Evolutionary conservation across 306 rosid genomes (phyloP).

Genomic region (Gleditsia sinensis): DNA sequence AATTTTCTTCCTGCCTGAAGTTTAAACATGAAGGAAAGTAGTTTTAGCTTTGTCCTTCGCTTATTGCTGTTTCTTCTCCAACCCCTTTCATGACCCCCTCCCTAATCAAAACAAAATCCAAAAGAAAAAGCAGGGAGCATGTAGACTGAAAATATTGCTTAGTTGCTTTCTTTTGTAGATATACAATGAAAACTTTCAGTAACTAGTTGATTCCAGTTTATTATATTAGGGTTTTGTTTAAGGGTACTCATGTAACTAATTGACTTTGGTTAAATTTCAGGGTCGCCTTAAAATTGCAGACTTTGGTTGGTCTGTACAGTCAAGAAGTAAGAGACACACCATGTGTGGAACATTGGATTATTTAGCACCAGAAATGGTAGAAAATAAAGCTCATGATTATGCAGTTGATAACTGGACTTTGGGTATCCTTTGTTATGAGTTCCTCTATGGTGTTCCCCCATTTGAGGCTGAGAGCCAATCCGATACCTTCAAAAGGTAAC

Average conservation of each 20-base stretch:
- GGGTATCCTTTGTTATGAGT: slow-evolving; percentile 87
- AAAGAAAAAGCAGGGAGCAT: not conserved
- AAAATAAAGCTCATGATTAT: slow-evolving; percentile 79
- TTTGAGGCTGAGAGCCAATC: slow-evolving; percentile 87
- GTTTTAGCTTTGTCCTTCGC: not conserved
- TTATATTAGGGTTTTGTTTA: not conserved
- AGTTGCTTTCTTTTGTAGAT: not conserved
- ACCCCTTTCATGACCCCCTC: not conserved
- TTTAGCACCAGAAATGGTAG: slow-evolving; percentile 94
- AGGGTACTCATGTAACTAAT: slow-evolving; percentile 9
- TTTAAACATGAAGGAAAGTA: not conserved
- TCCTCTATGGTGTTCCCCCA: slow-evolving; percentile 85
- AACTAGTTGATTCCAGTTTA: not conserved
- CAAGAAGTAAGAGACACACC: slow-evolving; percentile 72
- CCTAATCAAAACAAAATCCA: not conserved
- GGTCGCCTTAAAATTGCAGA: slow-evolving; percentile 92
- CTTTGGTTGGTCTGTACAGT: slow-evolving; percentile 95
- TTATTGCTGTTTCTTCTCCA: not conserved
- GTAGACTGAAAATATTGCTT: not conserved
- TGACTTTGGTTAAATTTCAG: slow-evolving; percentile 40
- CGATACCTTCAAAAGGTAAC: slow-evolving; percentile 78
- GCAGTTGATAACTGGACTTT: slow-evolving; percentile 93
- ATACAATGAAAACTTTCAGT: not conserved
- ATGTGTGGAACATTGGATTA: slow-evolving; percentile 97
- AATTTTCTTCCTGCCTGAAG: not conserved